phyloP scores from a whole-genome alignment of 345 rosid species.

The Viola odorata region DNA sequence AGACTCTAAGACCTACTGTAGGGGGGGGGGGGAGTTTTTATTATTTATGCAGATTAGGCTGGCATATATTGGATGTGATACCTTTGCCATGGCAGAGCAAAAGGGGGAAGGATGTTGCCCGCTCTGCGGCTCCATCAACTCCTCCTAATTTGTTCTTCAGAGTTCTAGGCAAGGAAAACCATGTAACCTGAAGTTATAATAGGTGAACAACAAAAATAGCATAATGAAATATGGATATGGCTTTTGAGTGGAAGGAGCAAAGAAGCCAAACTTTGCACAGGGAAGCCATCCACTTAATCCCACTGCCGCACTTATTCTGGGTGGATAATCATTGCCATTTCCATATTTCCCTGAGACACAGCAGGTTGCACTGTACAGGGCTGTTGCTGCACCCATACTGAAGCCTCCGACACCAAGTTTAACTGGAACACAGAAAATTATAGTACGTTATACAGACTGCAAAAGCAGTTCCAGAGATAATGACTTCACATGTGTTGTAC shows the following conservation, averaged over 20 bases:
- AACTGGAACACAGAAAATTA: slow-evolving; percentile 43
- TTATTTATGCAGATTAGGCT: too few species aligned
- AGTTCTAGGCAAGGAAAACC: slow-evolving; percentile 39
- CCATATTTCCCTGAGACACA: slow-evolving; percentile 60
- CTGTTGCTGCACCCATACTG: slow-evolving; percentile 97
- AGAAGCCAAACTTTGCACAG: slow-evolving; percentile 59
- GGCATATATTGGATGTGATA: slow-evolving; percentile 20
- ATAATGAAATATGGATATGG: slow-evolving; percentile 1
- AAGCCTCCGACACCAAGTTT: slow-evolving; percentile 96
- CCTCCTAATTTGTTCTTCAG: slow-evolving; percentile 49
- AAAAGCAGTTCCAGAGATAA: background rate
- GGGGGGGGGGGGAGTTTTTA: too few species aligned
- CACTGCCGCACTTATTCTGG: slow-evolving; percentile 65
- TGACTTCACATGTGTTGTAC: background rate
- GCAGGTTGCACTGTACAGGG: slow-evolving; percentile 82
- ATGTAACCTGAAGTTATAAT: slow-evolving; percentile 5
- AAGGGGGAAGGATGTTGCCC: slow-evolving; percentile 75
- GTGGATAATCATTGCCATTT: slow-evolving; percentile 65
- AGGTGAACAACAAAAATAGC: background rate
- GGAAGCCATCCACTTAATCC: slow-evolving; percentile 99
- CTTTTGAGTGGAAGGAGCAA: slow-evolving; percentile 2
- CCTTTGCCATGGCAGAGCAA: slow-evolving; percentile 86
- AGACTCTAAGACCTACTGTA: too few species aligned
- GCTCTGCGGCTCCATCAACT: slow-evolving; percentile 47
- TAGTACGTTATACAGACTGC: background rate